A percentile compares a stretch with the other conserved stretches of the same genome.
These are phyloP conservation scores for Starmerella riodocensis DNA, from an alignment of 805 yeast genomes.

Conservation along the genomic window DNA sequence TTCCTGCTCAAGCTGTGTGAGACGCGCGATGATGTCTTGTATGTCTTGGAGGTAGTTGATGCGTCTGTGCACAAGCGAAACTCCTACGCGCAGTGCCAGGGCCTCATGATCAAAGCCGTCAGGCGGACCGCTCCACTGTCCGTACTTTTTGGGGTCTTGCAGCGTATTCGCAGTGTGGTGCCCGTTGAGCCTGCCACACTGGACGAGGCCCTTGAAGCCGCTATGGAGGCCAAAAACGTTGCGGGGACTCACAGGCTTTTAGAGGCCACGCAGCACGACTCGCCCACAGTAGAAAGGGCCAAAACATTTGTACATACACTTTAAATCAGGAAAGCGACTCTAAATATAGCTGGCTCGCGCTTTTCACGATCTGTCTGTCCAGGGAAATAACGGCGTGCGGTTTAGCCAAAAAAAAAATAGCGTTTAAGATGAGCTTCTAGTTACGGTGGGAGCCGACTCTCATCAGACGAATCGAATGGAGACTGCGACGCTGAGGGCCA, in stretches of 20 bases:
- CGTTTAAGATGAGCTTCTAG: too few species aligned
- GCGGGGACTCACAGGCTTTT: slow-evolving; percentile 1
- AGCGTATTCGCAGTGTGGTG: slow-evolving; percentile 1
- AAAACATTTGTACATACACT: background rate
- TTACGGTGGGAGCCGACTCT: too few species aligned
- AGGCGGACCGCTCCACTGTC: slow-evolving; percentile 2
- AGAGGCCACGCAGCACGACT: background rate
- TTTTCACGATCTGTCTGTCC: too few species aligned
- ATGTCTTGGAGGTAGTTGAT: slow-evolving; percentile 19
- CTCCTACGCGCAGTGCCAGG: slow-evolving; percentile 22
- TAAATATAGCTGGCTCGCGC: too few species aligned
- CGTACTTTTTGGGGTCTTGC: slow-evolving; percentile 8
- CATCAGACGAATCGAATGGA: too few species aligned
- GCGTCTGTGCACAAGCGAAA: slow-evolving; percentile 13
- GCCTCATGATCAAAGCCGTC: slow-evolving; percentile 16
- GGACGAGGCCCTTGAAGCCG: slow-evolving; percentile 2
- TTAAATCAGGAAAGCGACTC: too few species aligned
- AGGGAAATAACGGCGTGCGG: too few species aligned
- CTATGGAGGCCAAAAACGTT: background rate
- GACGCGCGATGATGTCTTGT: slow-evolving; percentile 21
- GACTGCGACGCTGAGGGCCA: too few species aligned
- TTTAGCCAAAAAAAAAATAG: too few species aligned
- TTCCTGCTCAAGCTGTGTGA: slow-evolving; percentile 22
- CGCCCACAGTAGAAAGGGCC: background rate
- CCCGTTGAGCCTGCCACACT: slow-evolving; percentile 2